A percentile compares a stretch with the other conserved stretches of the same genome.
phyloP scores from a whole-genome alignment of 768 basidiomycete species.

The Suillus ampliporus region DNA sequence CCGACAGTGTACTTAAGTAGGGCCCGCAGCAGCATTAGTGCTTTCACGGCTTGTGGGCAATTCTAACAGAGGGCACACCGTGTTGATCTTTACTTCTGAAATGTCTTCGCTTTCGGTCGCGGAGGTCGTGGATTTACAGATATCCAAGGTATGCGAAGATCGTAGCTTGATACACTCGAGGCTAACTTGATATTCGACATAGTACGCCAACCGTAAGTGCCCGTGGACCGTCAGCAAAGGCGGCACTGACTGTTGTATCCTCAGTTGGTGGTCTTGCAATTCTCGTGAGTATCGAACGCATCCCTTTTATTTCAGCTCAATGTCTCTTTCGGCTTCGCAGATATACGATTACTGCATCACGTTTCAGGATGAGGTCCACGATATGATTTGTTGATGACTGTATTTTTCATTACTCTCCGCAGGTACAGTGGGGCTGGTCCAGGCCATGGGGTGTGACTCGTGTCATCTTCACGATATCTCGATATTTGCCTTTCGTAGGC shows the following conservation, averaged over 20 bases:
- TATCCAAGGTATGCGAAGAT: conserved; percentile 15
- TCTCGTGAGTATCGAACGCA: conserved; percentile 14
- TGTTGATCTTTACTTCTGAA: background rate
- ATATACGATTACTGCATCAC: conserved; percentile 19
- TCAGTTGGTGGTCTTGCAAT: conserved; percentile 25
- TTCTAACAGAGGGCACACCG: background rate
- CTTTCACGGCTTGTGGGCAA: background rate
- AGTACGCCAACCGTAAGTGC: conserved; percentile 24
- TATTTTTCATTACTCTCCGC: background rate
- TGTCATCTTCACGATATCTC: conserved; percentile 22
- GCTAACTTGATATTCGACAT: background rate
- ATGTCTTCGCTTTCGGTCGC: conserved; percentile 9
- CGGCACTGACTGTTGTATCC: background rate
- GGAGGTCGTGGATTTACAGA: conserved; percentile 20
- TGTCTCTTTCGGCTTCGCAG: background rate
- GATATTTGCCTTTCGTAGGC: conserved; percentile 26
- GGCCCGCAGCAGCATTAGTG: background rate
- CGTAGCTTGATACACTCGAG: background rate
- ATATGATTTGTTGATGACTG: too few species aligned
- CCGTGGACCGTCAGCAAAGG: background rate
- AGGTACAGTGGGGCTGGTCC: conserved; percentile 27
- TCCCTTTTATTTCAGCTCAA: background rate
- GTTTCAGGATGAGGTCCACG: conserved; percentile 13
- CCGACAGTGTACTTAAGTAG: background rate
- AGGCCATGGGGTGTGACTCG: conserved; percentile 23